phyloP scores from a whole-genome alignment of 805 yeast genomes.

The Naumovozyma castellii region DNA sequence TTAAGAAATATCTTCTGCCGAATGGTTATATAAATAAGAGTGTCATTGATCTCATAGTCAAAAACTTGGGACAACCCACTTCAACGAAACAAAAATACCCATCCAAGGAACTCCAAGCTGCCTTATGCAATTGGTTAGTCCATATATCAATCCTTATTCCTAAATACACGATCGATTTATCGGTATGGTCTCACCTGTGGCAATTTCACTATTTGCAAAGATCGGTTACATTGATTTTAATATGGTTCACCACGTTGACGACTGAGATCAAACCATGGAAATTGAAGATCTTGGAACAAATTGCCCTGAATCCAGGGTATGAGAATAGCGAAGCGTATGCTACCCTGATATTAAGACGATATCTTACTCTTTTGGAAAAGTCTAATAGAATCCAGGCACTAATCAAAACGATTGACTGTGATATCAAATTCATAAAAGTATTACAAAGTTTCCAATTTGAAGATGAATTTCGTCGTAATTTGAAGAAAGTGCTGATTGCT shows the following conservation, averaged over 20 bases:
- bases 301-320: slow-evolving; percentile 19
- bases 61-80: slow-evolving; percentile 26
- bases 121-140: slow-evolving; percentile 30
- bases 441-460: slow-evolving; percentile 13
- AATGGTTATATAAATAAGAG: slow-evolving; percentile 20
- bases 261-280: slow-evolving; percentile 27
- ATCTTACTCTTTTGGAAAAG: slow-evolving; percentile 9
- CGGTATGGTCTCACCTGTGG: slow-evolving; percentile 29
- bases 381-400: slow-evolving; percentile 9
- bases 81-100: slow-evolving; percentile 11
- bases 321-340: slow-evolving; percentile 14
- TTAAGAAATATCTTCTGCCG: slow-evolving; percentile 25
- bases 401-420: slow-evolving; percentile 10
- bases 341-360: slow-evolving; percentile 17
- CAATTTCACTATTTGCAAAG: slow-evolving; percentile 30
- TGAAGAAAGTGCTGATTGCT: slow-evolving; percentile 9
- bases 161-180: slow-evolving; percentile 14
- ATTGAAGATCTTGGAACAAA: slow-evolving; percentile 16
- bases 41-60: slow-evolving; percentile 21
- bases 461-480: slow-evolving; percentile 4
- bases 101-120: slow-evolving; percentile 20
- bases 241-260: slow-evolving; percentile 24
- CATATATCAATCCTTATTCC: slow-evolving; percentile 23
- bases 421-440: slow-evolving; percentile 10
- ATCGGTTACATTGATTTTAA: slow-evolving; percentile 28